Percentiles rank a stretch among this genome's conserved stretches.
Evolutionary conservation across 176 grass and related monocot genomes (phyloP).

Genomic region (Echinochloa phyllopogon): DNA sequence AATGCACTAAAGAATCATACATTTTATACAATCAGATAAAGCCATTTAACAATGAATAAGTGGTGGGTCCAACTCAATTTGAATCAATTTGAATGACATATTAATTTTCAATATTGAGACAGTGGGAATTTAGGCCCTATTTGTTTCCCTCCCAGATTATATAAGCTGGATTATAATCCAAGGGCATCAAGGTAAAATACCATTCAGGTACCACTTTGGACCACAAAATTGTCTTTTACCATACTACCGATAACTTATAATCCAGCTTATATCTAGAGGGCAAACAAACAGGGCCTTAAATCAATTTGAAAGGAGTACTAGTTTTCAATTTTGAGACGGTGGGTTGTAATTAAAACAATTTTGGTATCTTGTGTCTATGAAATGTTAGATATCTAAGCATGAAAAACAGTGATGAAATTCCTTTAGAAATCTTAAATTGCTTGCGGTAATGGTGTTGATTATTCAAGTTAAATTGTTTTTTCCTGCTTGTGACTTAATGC

Average conservation of each 20-base stretch:
- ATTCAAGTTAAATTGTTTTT: background rate
- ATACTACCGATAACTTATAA: no score
- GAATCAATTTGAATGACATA: background rate
- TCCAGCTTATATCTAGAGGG: no score
- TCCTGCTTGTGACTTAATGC: background rate
- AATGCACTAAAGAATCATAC: background rate
- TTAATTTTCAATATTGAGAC: conserved; percentile 8
- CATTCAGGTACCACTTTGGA: no score
- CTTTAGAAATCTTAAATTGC: background rate
- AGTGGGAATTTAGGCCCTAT: background rate
- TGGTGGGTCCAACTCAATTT: background rate
- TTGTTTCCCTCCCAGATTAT: no score
- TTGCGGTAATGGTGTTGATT: background rate
- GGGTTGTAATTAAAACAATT: background rate
- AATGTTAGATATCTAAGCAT: background rate
- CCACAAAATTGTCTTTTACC: no score
- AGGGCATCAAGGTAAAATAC: no score
- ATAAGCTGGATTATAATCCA: no score
- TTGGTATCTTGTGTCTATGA: background rate
- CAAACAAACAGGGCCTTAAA: no score
- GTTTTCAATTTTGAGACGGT: conserved; percentile 1
- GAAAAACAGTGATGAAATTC: background rate
- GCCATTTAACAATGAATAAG: background rate
- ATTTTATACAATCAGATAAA: background rate
- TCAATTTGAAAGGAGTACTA: background rate